These are phyloP conservation scores for Fraxinus angustifolia DNA, from an alignment of 305 asterid genomes.

Conservation along the genomic window DNA sequence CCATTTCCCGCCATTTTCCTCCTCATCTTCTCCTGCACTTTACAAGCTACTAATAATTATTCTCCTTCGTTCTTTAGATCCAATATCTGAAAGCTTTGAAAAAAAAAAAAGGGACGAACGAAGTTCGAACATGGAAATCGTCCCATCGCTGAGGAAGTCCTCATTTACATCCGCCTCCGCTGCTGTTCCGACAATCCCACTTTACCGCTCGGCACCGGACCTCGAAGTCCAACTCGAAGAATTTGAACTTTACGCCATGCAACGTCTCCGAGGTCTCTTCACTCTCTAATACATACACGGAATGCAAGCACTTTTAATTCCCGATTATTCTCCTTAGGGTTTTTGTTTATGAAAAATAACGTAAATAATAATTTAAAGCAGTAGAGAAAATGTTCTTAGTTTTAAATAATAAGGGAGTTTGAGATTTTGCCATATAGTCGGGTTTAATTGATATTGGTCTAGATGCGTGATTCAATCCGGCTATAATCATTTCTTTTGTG, in stretches of 20 bases:
- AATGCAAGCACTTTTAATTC: not conserved
- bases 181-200: slow-evolving; percentile 43
- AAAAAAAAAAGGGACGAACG: not conserved
- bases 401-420: not conserved
- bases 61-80: not conserved
- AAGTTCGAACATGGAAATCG: slow-evolving; percentile 48
- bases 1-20: slow-evolving; percentile 60
- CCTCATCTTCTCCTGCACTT: not conserved
- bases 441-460: not conserved
- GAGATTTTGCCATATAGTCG: not conserved
- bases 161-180: slow-evolving; percentile 22
- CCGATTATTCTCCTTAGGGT: not conserved
- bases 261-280: slow-evolving; percentile 73
- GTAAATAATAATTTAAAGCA: not conserved
- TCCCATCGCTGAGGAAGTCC: slow-evolving; percentile 50
- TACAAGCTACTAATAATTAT: not conserved
- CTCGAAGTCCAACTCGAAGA: slow-evolving; percentile 91
- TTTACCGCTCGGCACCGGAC: slow-evolving; percentile 84
- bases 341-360: not conserved
- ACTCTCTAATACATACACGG: not conserved
- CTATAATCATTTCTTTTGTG: not conserved
- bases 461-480: not conserved
- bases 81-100: not conserved
- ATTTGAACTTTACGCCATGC: slow-evolving; percentile 79
- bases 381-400: not conserved